Base-by-base conservation (phyloP, 495 filamentous ascomycete species). In the Cercophora scortea region DNA sequence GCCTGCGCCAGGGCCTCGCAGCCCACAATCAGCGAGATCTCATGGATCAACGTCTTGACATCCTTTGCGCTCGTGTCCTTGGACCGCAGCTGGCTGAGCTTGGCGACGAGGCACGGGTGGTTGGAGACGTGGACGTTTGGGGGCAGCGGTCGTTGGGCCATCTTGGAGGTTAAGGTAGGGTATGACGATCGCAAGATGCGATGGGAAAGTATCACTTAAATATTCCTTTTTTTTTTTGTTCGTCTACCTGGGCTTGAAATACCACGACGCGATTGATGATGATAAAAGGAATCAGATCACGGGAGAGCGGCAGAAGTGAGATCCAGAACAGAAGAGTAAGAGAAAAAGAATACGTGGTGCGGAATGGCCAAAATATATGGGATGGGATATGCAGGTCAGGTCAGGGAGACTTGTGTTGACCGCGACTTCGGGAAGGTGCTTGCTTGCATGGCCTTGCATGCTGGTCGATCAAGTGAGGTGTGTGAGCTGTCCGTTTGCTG, bases 21-120 rank as follows among this genome's bases (percentile, higher is more conserved):
- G 17, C 80, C 89, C 4, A 97, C 69, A 43, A 97, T 88, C 35
- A 89, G 72, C 4, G 87, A 69, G 55, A 97, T 93, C 50, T 96
- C 91, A 64, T 94, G 81, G 47, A 96, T 79, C 36, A 96, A 74
- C 11, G 76, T 64, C 68, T 91, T 89, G 60, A 89, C 90, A 50
- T 96, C 89, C 44, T 81, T 73, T 1, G 89, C 76, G 42, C 78
- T 79, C 44, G 89, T 84, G 40, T 67, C 72, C 32, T 78, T 68
- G 17, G 88, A 93, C 44, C 92, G 84, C 12, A 97, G 84, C 68
- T 90, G 88, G 38, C 86, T 89, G 59, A 97, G 84, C 74, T 97
- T 97, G 55, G 88, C 87, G 48, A 80, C 72, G 11, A 96, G 77
- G 65, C 89, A 95, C 19, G 92, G 92, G 61, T 97, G 92, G 19